phyloP scores from a whole-genome alignment of 352 stramenopile genomes.

The Phytophthora podocarpi region DNA sequence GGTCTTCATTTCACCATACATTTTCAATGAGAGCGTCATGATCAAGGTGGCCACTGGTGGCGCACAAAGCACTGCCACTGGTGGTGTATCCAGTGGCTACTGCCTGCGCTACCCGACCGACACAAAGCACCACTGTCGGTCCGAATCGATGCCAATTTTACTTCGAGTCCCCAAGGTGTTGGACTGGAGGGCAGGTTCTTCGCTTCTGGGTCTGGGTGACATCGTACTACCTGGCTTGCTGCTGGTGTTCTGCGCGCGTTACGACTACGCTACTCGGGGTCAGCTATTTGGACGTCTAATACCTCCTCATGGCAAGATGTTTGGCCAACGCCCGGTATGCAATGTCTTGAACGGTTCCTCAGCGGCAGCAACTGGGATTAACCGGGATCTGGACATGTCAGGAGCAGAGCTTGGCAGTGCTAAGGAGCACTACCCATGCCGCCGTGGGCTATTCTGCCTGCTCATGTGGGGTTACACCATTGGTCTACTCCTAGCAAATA shows the following conservation, averaged over 20 bases:
- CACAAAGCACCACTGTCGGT: slow-evolving; percentile 57
- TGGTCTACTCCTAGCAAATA: slow-evolving; percentile 93
- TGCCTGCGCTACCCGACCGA: slow-evolving; percentile 81
- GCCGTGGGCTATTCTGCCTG: slow-evolving; percentile 70
- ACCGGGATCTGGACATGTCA: slow-evolving; percentile 27
- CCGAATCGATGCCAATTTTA: slow-evolving; percentile 94
- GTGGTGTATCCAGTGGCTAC: slow-evolving; percentile 49
- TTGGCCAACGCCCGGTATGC: slow-evolving; percentile 28
- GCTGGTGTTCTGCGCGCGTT: slow-evolving; percentile 94
- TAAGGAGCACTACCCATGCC: slow-evolving; percentile 35
- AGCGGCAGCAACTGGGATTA: neutral
- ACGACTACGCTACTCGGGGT: slow-evolving; percentile 90
- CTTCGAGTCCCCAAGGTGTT: slow-evolving; percentile 93
- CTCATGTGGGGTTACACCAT: slow-evolving; percentile 95
- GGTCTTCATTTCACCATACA: slow-evolving; percentile 93
- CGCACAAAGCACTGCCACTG: slow-evolving; percentile 47
- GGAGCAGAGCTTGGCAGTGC: slow-evolving; percentile 53
- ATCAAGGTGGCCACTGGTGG: slow-evolving; percentile 94
- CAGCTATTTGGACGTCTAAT: slow-evolving; percentile 68
- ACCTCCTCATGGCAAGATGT: slow-evolving; percentile 44
- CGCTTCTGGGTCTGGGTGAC: slow-evolving; percentile 96
- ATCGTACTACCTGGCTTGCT: slow-evolving; percentile 96
- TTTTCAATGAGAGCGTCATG: slow-evolving; percentile 94
- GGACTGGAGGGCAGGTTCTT: slow-evolving; percentile 92
- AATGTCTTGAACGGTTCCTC: slow-evolving; percentile 7